These are phyloP conservation scores for Coccomyxa sp. DNA, from an alignment of 139 green algal genomes.

Conservation along the genomic window DNA sequence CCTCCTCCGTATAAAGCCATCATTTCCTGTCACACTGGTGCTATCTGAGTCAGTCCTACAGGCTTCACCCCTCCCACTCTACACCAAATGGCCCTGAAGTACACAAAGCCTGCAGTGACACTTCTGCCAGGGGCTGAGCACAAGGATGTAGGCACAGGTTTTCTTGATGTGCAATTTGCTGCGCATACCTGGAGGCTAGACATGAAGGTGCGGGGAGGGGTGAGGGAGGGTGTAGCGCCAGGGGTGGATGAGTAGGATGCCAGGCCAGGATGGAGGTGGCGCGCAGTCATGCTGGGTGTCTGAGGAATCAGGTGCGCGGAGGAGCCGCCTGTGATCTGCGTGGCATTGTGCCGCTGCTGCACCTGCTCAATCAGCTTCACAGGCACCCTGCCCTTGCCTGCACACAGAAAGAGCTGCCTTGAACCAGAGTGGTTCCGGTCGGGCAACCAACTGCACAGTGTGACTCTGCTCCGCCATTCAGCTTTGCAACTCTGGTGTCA, in stretches of 20 bases:
- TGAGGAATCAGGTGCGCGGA: neutral
- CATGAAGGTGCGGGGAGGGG: neutral
- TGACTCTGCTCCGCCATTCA: too few species aligned
- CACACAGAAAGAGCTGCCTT: neutral
- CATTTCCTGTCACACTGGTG: too few species aligned
- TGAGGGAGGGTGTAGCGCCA: neutral
- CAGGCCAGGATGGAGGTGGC: neutral
- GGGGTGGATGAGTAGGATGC: slow-evolving; percentile 1
- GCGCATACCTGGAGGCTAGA: neutral
- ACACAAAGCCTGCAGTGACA: too few species aligned
- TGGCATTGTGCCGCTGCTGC: neutral
- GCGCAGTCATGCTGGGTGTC: neutral
- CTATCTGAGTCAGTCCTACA: too few species aligned
- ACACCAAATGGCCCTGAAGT: too few species aligned
- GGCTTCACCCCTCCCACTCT: too few species aligned
- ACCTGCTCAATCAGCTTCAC: neutral
- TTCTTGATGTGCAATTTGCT: neutral
- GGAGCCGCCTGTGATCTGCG: neutral
- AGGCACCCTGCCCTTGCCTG: neutral
- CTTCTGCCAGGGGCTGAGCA: too few species aligned
- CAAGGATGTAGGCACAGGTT: too few species aligned
- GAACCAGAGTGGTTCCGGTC: too few species aligned
- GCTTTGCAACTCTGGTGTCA: too few species aligned
- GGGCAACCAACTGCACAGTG: too few species aligned
- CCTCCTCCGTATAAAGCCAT: too few species aligned